Percentiles rank a stretch among this genome's conserved stretches.
Evolutionary conservation across 2,329 filamentous ascomycete species (phyloP).

Genomic region (Teratosphaeria zuluensis): DNA sequence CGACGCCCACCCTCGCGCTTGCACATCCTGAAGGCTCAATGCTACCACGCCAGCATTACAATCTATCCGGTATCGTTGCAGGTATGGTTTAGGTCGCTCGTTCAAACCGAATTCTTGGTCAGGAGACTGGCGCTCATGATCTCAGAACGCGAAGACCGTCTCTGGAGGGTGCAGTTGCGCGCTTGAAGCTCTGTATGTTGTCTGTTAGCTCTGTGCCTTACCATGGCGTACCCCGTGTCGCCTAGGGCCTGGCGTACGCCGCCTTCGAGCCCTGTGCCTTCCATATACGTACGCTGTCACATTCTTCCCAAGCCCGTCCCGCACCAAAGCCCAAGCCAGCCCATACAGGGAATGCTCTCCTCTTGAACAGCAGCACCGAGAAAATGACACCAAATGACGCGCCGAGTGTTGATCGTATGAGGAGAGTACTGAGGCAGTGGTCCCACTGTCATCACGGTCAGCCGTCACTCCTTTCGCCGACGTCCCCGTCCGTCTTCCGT

Average conservation of each 20-base stretch:
- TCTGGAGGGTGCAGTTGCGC: slow-evolving; percentile 37
- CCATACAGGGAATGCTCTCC: slow-evolving; percentile 95
- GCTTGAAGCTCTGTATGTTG: slow-evolving; percentile 40
- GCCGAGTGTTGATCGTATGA: slow-evolving; percentile 93
- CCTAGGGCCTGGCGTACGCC: too few species aligned
- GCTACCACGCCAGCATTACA: background rate
- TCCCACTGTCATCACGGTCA: slow-evolving; percentile 64
- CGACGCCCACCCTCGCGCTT: background rate
- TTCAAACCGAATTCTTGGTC: background rate
- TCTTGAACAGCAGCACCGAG: slow-evolving; percentile 95
- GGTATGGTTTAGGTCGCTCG: background rate
- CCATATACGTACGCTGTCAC: slow-evolving; percentile 57
- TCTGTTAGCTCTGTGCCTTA: background rate
- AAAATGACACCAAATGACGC: slow-evolving; percentile 97
- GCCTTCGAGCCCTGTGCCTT: background rate
- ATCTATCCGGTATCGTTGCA: background rate
- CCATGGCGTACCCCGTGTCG: background rate
- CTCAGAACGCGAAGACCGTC: slow-evolving; percentile 40
- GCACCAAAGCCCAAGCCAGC: slow-evolving; percentile 91
- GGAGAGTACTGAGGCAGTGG: slow-evolving; percentile 90
- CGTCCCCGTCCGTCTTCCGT: background rate
- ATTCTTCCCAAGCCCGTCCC: slow-evolving; percentile 95
- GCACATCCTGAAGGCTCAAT: background rate
- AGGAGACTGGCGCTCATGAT: slow-evolving; percentile 15
- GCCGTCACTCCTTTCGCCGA: background rate